Percentiles rank a stretch among this genome's conserved stretches.
These are phyloP conservation scores for Phoma sp. DNA, from an alignment of 2,329 filamentous ascomycete genomes.

Conservation along the genomic window DNA sequence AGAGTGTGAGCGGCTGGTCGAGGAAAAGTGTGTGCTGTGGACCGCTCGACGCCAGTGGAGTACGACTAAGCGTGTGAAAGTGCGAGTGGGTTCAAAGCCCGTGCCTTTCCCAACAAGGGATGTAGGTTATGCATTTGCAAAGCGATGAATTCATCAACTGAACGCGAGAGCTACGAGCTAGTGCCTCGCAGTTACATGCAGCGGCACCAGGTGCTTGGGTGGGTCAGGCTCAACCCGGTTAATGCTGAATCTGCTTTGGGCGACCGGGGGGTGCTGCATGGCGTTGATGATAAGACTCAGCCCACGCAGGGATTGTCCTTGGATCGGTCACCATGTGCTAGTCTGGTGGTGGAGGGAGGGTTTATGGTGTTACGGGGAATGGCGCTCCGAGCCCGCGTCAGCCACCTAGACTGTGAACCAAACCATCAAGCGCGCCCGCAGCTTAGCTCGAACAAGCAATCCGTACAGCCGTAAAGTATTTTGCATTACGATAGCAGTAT, in stretches of 20 bases:
- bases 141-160: conserved; percentile 47
- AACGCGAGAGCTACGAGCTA: conserved; percentile 40
- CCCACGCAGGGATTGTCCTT: conserved; percentile 30
- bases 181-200: conserved; percentile 38
- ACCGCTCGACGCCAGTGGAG: conserved; percentile 22
- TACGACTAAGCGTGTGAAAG: conserved; percentile 31
- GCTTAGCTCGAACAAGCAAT: conserved; percentile 18
- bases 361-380: conserved; percentile 28
- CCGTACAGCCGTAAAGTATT: conserved; percentile 37
- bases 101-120: conserved; percentile 39
- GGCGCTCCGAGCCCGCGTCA: conserved; percentile 34
- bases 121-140: conserved; percentile 43
- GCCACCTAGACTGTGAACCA: conserved; percentile 31
- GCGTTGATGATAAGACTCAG: conserved; percentile 40
- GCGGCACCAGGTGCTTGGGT: conserved; percentile 31
- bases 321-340: conserved; percentile 30
- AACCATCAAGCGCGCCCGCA: conserved; percentile 25
- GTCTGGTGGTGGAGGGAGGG: conserved; percentile 23
- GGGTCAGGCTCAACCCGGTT: conserved; percentile 34
- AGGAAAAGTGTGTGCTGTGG: conserved; percentile 8
- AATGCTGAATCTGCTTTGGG: conserved; percentile 32
- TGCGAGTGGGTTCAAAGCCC: conserved; percentile 31
- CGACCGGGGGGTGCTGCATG: conserved; percentile 37
- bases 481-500: conserved; percentile 32
- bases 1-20: conserved; percentile 3